Conservation (phyloP, 371 early-diverging fungal genomes). For the Gilbertella persicaria region DNA sequence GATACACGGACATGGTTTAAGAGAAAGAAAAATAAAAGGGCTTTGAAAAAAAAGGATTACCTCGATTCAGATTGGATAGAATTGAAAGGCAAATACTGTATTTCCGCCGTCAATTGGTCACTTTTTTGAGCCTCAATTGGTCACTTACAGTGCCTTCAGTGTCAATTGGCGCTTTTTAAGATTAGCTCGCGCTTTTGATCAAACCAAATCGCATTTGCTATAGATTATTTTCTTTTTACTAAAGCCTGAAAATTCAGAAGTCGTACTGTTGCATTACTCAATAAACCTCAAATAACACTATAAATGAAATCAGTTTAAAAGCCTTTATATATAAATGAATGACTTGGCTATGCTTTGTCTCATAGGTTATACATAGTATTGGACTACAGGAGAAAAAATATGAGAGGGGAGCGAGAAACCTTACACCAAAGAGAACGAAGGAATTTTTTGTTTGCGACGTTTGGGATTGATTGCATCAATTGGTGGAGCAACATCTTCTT, state of each 20-base stretch:
- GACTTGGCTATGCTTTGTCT: constrained; percentile 18
- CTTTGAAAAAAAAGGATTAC: too few relatives aligned
- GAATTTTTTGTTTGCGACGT: too few relatives aligned
- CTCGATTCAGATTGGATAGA: too few relatives aligned
- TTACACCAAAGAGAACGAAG: too few relatives aligned
- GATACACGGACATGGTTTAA: constrained; percentile 17
- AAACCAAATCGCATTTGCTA: constrained; percentile 13
- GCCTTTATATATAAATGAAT: constrained; percentile 22
- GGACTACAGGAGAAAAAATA: constrained; percentile 12
- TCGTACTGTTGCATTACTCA: constrained; percentile 18
- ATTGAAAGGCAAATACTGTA: too few relatives aligned
- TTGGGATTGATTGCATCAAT: too few relatives aligned
- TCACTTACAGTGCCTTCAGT: constrained; percentile 15
- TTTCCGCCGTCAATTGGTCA: constrained; percentile 10
- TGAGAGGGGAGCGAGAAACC: too few relatives aligned
- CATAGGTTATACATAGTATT: constrained; percentile 12
- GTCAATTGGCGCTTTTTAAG: constrained; percentile 14
- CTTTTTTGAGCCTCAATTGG: constrained; percentile 15
- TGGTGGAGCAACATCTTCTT: too few relatives aligned
- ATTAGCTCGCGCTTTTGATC: constrained; percentile 18
- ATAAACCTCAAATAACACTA: constrained; percentile 18
- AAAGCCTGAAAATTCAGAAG: constrained; percentile 18
- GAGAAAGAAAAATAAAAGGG: too few relatives aligned
- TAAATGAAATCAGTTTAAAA: constrained; percentile 22
- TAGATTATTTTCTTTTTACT: constrained; percentile 18